These are phyloP conservation scores for Trichoderma simmonsii DNA, from an alignment of 2,329 filamentous ascomycete species.

Conservation along the genomic window DNA sequence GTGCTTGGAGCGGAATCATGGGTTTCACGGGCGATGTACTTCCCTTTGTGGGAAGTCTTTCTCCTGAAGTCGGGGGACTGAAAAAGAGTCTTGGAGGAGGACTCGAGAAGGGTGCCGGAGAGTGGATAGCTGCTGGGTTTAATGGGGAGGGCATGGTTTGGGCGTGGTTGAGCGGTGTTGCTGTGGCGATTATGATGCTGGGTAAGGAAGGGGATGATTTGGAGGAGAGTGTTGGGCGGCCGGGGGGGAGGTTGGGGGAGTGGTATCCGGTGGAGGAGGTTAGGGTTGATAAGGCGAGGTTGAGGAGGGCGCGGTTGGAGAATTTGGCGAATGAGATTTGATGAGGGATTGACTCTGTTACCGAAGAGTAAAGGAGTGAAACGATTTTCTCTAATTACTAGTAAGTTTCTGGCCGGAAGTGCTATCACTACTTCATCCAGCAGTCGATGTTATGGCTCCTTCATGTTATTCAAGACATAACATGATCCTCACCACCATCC, in stretches of 20 bases:
- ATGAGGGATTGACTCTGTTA: background rate
- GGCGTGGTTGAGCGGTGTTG: slow-evolving; percentile 50
- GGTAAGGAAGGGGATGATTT: slow-evolving; percentile 36
- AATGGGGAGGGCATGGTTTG: slow-evolving; percentile 53
- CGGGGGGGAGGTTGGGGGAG: slow-evolving; percentile 33
- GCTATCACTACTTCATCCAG: no score
- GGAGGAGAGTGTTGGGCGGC: slow-evolving; percentile 32
- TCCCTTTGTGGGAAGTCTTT: slow-evolving; percentile 49
- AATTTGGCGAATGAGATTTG: slow-evolving; percentile 28
- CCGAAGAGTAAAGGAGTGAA: no score
- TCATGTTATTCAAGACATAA: no score
- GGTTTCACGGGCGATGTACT: slow-evolving; percentile 46
- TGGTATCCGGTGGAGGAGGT: slow-evolving; percentile 43
- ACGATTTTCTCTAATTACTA: background rate
- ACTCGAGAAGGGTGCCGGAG: slow-evolving; percentile 28
- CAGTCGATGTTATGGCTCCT: no score
- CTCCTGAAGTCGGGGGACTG: slow-evolving; percentile 18
- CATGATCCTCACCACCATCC: background rate
- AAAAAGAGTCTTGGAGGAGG: background rate
- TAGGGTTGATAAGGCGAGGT: slow-evolving; percentile 30
- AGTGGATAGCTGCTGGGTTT: slow-evolving; percentile 53
- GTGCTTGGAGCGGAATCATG: slow-evolving; percentile 50
- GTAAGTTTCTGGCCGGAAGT: no score
- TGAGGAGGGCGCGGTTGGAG: slow-evolving; percentile 36
- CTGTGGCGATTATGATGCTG: slow-evolving; percentile 45